phyloP scores from a whole-genome alignment of 2,329 filamentous ascomycete genomes.

The Cordyceps javanica region DNA sequence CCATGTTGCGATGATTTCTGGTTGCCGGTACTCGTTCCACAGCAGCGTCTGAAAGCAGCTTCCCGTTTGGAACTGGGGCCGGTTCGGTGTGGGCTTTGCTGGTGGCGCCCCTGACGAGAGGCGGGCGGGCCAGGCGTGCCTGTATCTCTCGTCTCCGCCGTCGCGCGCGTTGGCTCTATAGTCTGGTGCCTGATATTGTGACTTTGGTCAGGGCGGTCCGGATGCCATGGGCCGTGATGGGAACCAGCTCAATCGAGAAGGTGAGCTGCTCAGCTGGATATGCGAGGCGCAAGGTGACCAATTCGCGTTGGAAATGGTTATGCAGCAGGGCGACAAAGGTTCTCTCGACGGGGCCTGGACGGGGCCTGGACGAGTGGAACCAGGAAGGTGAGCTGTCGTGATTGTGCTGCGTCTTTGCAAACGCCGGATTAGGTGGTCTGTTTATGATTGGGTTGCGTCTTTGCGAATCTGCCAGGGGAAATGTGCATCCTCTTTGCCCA shows the following conservation, averaged over 20 bases:
- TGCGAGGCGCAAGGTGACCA: not conserved
- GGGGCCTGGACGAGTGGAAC: too few relatives aligned
- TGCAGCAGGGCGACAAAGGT: not conserved
- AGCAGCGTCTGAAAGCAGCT: not conserved
- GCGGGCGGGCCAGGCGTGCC: too few relatives aligned
- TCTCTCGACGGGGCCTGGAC: not conserved
- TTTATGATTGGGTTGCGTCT: too few relatives aligned
- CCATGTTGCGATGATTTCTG: not conserved
- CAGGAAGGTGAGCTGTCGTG: too few relatives aligned
- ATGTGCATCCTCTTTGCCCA: too few relatives aligned
- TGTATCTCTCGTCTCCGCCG: not conserved
- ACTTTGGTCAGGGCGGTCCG: not conserved
- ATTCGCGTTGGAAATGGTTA: not conserved
- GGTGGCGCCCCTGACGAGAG: too few relatives aligned
- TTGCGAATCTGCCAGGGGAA: too few relatives aligned
- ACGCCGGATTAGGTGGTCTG: too few relatives aligned
- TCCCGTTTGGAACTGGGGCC: constrained; percentile 6
- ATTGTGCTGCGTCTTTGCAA: too few relatives aligned
- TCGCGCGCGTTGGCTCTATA: not conserved
- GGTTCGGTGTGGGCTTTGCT: not conserved
- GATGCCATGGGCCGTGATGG: not conserved
- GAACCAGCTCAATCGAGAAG: not conserved
- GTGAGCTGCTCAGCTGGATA: not conserved
- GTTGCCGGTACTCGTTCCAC: not conserved
- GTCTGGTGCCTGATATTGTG: not conserved